These are phyloP conservation scores for Cephalotrichum gorgonifer DNA, from an alignment of 2,329 filamentous ascomycete genomes.

Conservation along the genomic window DNA sequence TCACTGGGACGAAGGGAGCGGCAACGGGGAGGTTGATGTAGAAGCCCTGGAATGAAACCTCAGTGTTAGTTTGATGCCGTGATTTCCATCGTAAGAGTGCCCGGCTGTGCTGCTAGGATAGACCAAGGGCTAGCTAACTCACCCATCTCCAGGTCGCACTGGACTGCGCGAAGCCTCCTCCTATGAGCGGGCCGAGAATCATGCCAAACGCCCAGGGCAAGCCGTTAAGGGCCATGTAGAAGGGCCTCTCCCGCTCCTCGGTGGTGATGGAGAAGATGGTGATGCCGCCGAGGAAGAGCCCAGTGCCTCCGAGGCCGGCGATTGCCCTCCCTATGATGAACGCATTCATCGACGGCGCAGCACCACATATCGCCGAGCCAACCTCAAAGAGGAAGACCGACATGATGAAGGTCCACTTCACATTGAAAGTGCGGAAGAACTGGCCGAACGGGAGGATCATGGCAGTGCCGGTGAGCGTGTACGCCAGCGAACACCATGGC, in stretches of 20 bases:
- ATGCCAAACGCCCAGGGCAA: conserved; percentile 31
- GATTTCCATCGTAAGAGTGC: too few species aligned
- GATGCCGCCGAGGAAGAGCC: conserved; percentile 23
- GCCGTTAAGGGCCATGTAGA: conserved; percentile 16
- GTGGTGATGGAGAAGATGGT: conserved; percentile 15
- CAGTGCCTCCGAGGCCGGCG: conserved; percentile 27
- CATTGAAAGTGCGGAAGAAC: too few species aligned
- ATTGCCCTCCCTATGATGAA: conserved; percentile 35
- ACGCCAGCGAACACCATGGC: too few species aligned
- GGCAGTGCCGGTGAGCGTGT: too few species aligned
- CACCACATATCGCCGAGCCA: conserved; percentile 25
- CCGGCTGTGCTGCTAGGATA: too few species aligned
- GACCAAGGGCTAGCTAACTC: too few species aligned
- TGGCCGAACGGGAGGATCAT: too few species aligned
- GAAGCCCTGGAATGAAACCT: too few species aligned
- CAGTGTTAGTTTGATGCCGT: too few species aligned
- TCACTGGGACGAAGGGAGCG: neutral
- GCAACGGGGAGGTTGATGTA: conserved; percentile 7
- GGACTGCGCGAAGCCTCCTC: conserved; percentile 27
- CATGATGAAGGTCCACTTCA: conserved; percentile 26
- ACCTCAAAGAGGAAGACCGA: conserved; percentile 15
- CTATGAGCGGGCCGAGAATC: conserved; percentile 35
- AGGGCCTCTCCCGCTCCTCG: conserved; percentile 12
- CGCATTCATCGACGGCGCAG: conserved; percentile 25
- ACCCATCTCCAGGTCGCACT: conserved; percentile 30